Base-by-base conservation (phyloP, 2,329 filamentous ascomycete genomes). In the Fusarium brachygibbosum region DNA sequence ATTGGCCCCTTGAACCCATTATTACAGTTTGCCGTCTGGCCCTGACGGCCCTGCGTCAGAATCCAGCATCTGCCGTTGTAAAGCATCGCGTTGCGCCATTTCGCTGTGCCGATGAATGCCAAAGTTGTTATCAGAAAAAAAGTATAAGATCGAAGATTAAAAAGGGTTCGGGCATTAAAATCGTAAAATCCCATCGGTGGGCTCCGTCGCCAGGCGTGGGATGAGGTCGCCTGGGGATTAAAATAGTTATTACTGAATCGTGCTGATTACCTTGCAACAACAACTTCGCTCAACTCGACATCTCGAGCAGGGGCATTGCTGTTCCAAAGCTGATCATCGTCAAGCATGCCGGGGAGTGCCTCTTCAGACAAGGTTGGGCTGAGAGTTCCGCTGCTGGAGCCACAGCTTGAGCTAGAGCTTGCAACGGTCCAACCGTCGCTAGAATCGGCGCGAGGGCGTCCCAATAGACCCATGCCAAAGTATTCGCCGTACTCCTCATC, bases 391-490 rank as follows among this genome's bases (percentile, higher is more conserved):
- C 82, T 84, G 48, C 81, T 82, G 53, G 83, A 84, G 51, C 81
- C 80, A 63, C 80, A 83, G 77, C 91, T 88, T 1, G 92, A 96
- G 56, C 90, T 94, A 72, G 92, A 96, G 57, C 90, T 94, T 73
- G 92, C 93, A 45, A 95, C 87, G 11, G 93, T 95, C 94, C 94
- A 97, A 75, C 96, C 93, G 73, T 97, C 94, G 74, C 91, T 93
- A 71, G 94, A 86, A 63, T 82, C 81, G 37, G 76, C 76, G 31
- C 82, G 78, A 17, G 79, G 79, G 25, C 76, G 76, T 58, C 82
- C 82, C 52, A 86, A 75, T 14, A 85, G 74, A 13, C 82, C 82
- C 13, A 86, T 79, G 28, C 82, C 81, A 52, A 84, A 83, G 68
- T 82, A 84, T 51, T 81, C 77, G 52, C 82, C 81, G 58, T 81